Base-by-base conservation (phyloP, 2,329 filamentous ascomycete species). In the Epichloe bromicola region DNA sequence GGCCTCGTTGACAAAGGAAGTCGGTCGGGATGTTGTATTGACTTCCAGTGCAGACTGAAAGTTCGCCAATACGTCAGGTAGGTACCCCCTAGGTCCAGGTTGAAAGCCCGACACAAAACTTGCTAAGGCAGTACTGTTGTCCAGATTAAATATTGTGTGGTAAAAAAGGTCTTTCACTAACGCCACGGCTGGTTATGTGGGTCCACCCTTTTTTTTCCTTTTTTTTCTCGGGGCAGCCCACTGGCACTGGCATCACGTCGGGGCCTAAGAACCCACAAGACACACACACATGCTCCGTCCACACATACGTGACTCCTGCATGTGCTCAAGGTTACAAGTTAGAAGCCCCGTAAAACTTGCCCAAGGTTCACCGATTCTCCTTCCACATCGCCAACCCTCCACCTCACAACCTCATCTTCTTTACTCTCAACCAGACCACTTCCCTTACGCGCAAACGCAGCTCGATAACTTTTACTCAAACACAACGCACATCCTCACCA, bases 391-490 rank as follows among this genome's bases (percentile, higher is more conserved):
- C 38, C 38, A 41, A 30, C 36, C 46, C 40, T 48, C 46, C 51
- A 39, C 50, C 39, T 45, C 46, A 46, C 26, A 48, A 46, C 51
- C 30, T 49, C 46, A 33, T 33, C 42, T 33, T 15, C n/a, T 17
- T 14, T 37, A 42, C 42, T 34, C 34, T 33, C 34, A 37, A n/a
- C 17, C 41, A 43, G 19, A 23, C 14, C 23, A 23, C 17, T 3
- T 45, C 14, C 40, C 41, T 33, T 48, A 6, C 30, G 26, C 50
- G 34, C 46, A 34, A 20, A 17, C 34, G 20, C 20, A 44, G 43
- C 11, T 17, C 42, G 20, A 46, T 20, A 46, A 6, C n/a, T 42
- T 12, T 8, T 41, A 20, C 19, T 3, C 41, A 11, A 30, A 17
- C 17, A 39, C 14, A 37, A 46, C n/a, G 42, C 48, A 6, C 20